Base-by-base conservation (phyloP, 352 stramenopile species). In the Chrysophaeum taylorii region DNA sequence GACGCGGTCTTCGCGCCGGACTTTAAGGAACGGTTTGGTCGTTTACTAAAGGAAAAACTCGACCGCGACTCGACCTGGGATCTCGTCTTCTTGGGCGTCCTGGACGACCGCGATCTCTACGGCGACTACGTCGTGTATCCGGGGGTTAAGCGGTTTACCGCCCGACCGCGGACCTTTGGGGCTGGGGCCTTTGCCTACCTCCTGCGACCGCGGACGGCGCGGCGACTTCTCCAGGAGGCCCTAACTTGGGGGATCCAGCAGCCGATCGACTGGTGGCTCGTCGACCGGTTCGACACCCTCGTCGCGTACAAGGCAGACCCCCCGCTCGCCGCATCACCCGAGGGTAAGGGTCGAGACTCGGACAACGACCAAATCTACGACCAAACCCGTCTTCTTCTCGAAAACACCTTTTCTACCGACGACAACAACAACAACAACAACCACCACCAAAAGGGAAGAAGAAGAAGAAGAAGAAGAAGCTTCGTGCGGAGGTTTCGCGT, bases 51-150 rank as follows among this genome's bases (percentile, higher is more conserved):
- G 41, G 41, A 27, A 37, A 25, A 36, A 16, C 45, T 71, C 27
- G 48, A 23, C 27, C n/a, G 41, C 31, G 57, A 73, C 54, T 50
- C 38, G 33, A 39, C 50, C 41, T 73, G 69, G 69, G 69, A 73
- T 31, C 41, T 73, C 53, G 2, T 69, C 25, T 60, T 64, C 35
- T 41, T 73, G 4, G 69, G 69, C 33, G 53, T 67, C 27, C 31
- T 73, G 2, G 69, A 73, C 37, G 69, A 73, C 54, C n/a, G 57
- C 21, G 57, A 73, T 38, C 66, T 73, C 68, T 73, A 73, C 69
- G 69, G 36, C 25, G 69, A 73, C 53, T 4, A 15, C 18, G n/a
- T n/a, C n/a, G n/a, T n/a, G n/a, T n/a, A n/a, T n/a, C 48, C 45
- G 43, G 69, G 48, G 18, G 37, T 70, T 42, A 29, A 41, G 37